These are phyloP conservation scores for Cercospora brassicicola DNA, from an alignment of 2,329 filamentous ascomycete species.

Conservation along the genomic window DNA sequence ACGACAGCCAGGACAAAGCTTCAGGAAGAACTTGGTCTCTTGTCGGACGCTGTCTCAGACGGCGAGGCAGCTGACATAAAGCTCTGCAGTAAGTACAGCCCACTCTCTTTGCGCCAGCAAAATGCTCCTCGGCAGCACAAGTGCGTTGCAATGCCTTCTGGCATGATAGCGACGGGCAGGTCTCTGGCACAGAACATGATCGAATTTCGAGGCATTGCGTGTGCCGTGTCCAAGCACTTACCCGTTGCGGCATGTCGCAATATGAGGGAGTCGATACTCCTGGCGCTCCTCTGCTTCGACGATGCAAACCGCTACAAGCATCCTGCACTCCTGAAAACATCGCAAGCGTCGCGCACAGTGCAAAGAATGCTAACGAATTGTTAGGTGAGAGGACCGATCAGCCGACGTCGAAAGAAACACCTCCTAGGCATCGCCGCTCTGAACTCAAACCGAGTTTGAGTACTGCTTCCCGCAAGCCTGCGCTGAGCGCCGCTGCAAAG, in stretches of 20 bases:
- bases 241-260: neutral
- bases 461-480: slow-evolving; percentile 22
- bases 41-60: neutral
- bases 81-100: neutral
- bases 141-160: neutral
- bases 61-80: neutral
- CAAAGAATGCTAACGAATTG: slow-evolving; percentile 15
- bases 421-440: slow-evolving; percentile 17
- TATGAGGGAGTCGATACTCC: neutral
- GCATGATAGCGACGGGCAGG: neutral
- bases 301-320: neutral
- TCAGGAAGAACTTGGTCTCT: neutral
- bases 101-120: neutral
- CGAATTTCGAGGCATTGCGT: neutral
- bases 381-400: slow-evolving; percentile 1
- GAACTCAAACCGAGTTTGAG: slow-evolving; percentile 31
- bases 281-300: neutral
- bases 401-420: slow-evolving; percentile 29
- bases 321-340: neutral
- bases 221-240: neutral
- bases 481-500: slow-evolving; percentile 18
- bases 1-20: neutral
- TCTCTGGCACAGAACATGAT: neutral
- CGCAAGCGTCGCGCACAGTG: neutral
- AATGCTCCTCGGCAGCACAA: neutral